Evolutionary conservation across 176 grass and related monocot genomes (phyloP), one percentile per base, ranked within the genome.

Genomic region (Ananas comosus): DNA sequence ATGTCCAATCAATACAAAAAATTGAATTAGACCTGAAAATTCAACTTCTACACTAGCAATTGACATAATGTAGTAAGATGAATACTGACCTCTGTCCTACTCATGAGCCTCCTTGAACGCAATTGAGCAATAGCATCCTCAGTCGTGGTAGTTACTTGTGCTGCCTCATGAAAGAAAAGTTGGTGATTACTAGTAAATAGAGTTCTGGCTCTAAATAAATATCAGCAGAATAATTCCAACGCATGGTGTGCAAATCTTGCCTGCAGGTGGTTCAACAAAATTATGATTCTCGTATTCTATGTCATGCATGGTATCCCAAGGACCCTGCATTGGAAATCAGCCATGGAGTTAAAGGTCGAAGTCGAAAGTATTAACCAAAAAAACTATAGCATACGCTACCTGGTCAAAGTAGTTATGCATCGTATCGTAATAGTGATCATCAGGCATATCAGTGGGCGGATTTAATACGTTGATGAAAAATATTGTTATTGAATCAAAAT

Each of bases 401-500:
- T 88, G 89, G 69, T 70, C 70, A 83, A 91, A 74, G 74, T 42
- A 71, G 11, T 63, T 49, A 79, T 77, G 78, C 74, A 76, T 77
- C 70, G 67, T 70, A 50, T 74, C 48, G 58, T 85, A 83, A 80
- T 85, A 82, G 76, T 85, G 81, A 73, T 88, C 84, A 10, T 92
- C 79, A 14, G 86, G 68, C 18, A 85, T 16, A 57, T 66, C 84
- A 65, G 85, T 76, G 70, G 94, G 94, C 70, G 89, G 94, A 72
- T 88, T 81, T 64, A 99, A 70, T 48, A 99, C 94, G 81, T 99
- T 99, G 79, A 93, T 89, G 75, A 99, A 99, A 80, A 99, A 99
- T 79, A 99, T 99, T n/a, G 94, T 99, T 50, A 99, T 89, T 0
- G 94, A 99, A 77, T 99, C 94, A 75, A 93, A 99, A 66, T 99